A percentile compares a stretch with the other conserved stretches of the same genome.
Evolutionary conservation across 345 rosid species (phyloP).

Genomic region (Theobroma cacao): DNA sequence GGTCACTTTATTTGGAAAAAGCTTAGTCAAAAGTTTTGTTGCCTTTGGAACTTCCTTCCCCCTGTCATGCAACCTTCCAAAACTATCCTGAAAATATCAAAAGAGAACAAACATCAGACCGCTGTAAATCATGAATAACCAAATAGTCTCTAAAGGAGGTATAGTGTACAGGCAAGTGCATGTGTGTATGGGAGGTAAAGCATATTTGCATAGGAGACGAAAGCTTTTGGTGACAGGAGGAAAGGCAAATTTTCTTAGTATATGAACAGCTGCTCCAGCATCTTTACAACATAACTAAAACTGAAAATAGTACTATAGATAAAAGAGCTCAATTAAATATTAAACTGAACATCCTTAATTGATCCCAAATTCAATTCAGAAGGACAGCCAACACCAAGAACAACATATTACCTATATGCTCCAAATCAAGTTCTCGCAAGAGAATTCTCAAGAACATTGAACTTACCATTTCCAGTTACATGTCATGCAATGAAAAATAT

Average conservation of each 20-base stretch:
- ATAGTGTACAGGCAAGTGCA: background rate
- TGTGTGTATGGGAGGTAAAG: background rate
- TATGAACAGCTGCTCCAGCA: background rate
- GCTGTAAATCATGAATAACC: conserved; percentile 14
- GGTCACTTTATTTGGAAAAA: conserved; percentile 84
- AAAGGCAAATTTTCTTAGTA: background rate
- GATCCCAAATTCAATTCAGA: background rate
- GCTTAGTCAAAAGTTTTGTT: conserved; percentile 64
- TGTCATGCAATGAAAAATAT: background rate
- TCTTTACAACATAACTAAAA: background rate
- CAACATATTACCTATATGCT: background rate
- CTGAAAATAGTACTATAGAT: background rate
- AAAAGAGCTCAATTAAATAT: background rate
- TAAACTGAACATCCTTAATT: background rate
- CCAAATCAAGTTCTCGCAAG: too few relatives aligned
- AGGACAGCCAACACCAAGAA: background rate
- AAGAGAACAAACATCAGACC: conserved; percentile 13
- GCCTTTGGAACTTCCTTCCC: conserved; percentile 79
- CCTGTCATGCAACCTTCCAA: conserved; percentile 69
- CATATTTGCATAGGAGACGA: background rate
- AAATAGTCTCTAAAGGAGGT: background rate
- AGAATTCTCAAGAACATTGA: background rate
- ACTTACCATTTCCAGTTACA: background rate
- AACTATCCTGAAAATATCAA: conserved; percentile 63
- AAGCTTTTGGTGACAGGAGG: background rate